phyloP scores from a whole-genome alignment of 1,284 basidiomycete species.

The Schizophyllum amplum region DNA sequence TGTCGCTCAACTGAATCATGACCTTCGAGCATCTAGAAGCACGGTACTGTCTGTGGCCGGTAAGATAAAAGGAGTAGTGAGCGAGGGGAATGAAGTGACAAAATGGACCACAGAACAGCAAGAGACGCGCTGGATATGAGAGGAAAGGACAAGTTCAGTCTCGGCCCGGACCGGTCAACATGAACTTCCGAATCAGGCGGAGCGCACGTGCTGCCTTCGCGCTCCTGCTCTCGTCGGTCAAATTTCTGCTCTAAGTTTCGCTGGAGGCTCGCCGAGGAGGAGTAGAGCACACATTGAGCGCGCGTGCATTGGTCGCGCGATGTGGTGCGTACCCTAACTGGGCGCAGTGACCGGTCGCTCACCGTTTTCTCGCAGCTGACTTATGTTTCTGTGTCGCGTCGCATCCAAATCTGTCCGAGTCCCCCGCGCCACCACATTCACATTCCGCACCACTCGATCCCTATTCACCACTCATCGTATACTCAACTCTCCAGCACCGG shows the following conservation, averaged over 20 bases:
- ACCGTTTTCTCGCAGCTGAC: not conserved
- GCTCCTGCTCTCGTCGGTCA: not conserved
- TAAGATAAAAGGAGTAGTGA: too few species aligned
- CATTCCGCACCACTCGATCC: not conserved
- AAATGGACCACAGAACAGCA: too few species aligned
- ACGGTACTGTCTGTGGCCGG: too few species aligned
- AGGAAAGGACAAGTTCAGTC: too few species aligned
- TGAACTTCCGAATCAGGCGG: too few species aligned
- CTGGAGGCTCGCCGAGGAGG: not conserved
- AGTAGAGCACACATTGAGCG: not conserved
- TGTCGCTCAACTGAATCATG: too few species aligned
- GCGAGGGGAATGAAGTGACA: too few species aligned
- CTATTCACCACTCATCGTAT: not conserved
- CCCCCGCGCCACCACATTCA: not conserved
- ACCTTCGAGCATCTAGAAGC: too few species aligned
- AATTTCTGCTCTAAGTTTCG: not conserved
- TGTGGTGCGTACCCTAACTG: not conserved
- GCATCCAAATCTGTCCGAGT: not conserved
- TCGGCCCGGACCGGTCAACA: too few species aligned
- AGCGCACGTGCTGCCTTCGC: too few species aligned
- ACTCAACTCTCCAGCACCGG: not conserved
- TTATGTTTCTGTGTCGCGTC: not conserved
- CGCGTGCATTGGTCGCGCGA: not conserved
- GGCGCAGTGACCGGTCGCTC: not conserved
- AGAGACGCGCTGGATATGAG: too few species aligned